These are phyloP conservation scores for Pythium myriotylum DNA, from an alignment of 352 stramenopile species.

Conservation along the genomic window DNA sequence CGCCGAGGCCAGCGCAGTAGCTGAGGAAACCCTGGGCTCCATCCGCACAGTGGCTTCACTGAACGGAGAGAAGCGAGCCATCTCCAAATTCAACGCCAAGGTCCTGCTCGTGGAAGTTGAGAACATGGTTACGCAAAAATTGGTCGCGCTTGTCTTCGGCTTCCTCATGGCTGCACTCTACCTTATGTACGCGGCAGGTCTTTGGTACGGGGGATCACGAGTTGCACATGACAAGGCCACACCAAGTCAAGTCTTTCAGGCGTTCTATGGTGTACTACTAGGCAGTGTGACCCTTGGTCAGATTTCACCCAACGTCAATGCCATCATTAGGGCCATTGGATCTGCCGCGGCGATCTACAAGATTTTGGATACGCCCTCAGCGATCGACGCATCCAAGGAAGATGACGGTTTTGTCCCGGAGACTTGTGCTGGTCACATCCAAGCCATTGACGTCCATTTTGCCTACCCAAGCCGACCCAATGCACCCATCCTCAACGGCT, in stretches of 20 bases:
- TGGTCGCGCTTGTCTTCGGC: constrained; percentile 19
- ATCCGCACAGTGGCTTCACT: constrained; percentile 33
- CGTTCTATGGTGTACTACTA: constrained; percentile 58
- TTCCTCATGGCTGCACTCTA: constrained; percentile 39
- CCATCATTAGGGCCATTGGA: constrained; percentile 48
- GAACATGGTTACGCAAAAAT: constrained; percentile 27
- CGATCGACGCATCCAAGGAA: constrained; percentile 45
- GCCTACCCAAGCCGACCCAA: constrained; percentile 50
- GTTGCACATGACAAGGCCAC: constrained; percentile 33
- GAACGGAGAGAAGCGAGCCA: constrained; percentile 24
- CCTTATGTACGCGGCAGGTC: constrained; percentile 48
- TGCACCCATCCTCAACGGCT: constrained; percentile 54
- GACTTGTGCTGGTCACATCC: constrained; percentile 35
- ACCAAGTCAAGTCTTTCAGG: constrained; percentile 44
- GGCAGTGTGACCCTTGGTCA: constrained; percentile 45
- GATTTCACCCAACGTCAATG: constrained; percentile 54
- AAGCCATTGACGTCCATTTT: constrained; percentile 27
- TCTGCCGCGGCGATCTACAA: constrained; percentile 47
- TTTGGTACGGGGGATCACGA: constrained; percentile 60
- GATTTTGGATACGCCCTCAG: constrained; percentile 52
- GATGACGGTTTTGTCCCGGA: constrained; percentile 29
- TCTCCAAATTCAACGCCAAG: constrained; percentile 21
- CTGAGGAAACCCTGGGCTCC: constrained; percentile 19
- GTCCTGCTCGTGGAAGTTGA: constrained; percentile 24
- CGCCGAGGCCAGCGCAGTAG: no score